Base-by-base conservation (phyloP, 2,329 filamentous ascomycete genomes). In the Fusarium sororula region DNA sequence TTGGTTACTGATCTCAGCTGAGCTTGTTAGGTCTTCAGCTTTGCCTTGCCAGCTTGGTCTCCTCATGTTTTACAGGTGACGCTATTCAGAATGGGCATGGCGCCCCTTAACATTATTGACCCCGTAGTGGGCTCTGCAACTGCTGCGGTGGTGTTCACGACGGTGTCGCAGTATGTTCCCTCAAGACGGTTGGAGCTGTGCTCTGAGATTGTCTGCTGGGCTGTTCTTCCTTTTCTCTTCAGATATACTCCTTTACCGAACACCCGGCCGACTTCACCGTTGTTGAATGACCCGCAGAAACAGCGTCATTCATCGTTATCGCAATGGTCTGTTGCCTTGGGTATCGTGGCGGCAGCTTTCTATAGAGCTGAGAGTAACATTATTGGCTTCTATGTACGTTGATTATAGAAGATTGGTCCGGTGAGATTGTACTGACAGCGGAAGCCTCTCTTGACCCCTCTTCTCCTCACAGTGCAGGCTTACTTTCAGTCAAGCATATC, bases 191-290 rank as follows among this genome's bases (percentile, higher is more conserved):
- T 78, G 4, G 81, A 82, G 55, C 53, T 83, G 10, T 66, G 48
- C 17, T 83, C 82, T 1, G 82, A 84, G 63, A 54, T 77, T 3
- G n/a, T 82, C 3, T 79, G 79, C 22, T 84, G 82, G 82, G 38
- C 66, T 4, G 17, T 79, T 8, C 37, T 83, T 26, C 77, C 81
- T 0, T 11, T 75, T 10, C 11, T 82, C 3, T 75, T 79, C 18
- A 57, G 50, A 8, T 26, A 56, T 17, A 20, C n/a, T 6, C 12
- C 28, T 20, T n/a, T 37, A 11, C 37, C 37, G 1, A 24, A 20
- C 22, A 35, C 20, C 7, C 6, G 11, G 3, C 8, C 24, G 10
- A 8, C 20, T 26, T 13, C 50, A 0, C 20, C 37, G 0, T 7
- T 61, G 6, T 22, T 50, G 11, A 44, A 37, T 9, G 45, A 53